Base-by-base conservation (phyloP, 805 yeast species). In the Myxozyma sirexii region DNA sequence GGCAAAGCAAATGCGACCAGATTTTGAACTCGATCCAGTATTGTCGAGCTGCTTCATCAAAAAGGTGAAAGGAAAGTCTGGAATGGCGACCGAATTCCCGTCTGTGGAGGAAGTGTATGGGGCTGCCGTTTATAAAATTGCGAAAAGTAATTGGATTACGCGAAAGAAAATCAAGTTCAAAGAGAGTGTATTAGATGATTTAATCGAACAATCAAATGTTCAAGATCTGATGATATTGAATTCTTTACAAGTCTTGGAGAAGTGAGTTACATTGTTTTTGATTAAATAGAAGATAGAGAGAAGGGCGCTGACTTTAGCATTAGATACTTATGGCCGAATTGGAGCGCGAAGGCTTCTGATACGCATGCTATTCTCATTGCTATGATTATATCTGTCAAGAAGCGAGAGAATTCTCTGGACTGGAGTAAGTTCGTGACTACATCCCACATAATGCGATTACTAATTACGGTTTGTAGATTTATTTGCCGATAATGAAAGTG, bases 361-460 rank as follows among this genome's bases (percentile, higher is more conserved):
- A 74, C 72, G 27, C 83, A 80, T 64, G 69, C 80, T 3, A 75
- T 76, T 38, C 66, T 75, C 48, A 68, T 79, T 8, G 69, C 72
- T 3, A 49, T 71, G 29, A 33, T 72, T 12, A 15, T 68, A 2
- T 57, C 54, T 6, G 62, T 67, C 23, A 58, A 60, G 54, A 60
- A 61, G 17, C 33, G 57, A 10, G 61, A 54, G 5, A 44, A 52
- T 23, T 41, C 45, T 31, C 46, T 54, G 31, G 48, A 59, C 31
- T 42, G 70, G 49, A 58, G 59, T 17, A 50, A 42, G 50, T 41
- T n/a, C n/a, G n/a, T n/a, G n/a, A n/a, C n/a, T n/a, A n/a, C n/a
- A n/a, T n/a, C n/a, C n/a, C n/a, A n/a, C n/a, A n/a, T n/a, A n/a
- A n/a, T n/a, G n/a, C n/a, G n/a, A n/a, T n/a, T n/a, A n/a, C n/a